Evolutionary conservation across 495 filamentous ascomycete species (phyloP).

Genomic region (Chaetomium tenue): DNA sequence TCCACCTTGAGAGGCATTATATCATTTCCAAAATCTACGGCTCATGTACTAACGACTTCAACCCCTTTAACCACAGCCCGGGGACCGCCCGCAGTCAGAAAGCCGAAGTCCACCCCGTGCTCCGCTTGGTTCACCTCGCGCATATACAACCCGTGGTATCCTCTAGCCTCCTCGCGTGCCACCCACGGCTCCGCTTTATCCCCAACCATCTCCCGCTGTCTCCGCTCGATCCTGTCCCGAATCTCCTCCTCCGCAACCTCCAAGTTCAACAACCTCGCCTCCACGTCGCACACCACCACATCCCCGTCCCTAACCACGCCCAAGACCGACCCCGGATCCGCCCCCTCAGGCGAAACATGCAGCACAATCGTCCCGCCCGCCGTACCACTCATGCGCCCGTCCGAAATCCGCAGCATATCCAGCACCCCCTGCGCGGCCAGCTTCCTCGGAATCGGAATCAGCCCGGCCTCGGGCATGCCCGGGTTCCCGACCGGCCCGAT

Average conservation of each 20-base stretch:
- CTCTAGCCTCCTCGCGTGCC: constrained; percentile 47
- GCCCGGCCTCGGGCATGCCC: constrained; percentile 67
- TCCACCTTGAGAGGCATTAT: no score
- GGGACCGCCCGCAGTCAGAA: constrained; percentile 53
- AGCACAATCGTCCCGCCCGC: constrained; percentile 67
- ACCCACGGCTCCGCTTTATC: constrained; percentile 33
- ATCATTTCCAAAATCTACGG: no score
- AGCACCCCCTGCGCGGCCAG: constrained; percentile 56
- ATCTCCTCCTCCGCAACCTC: constrained; percentile 52
- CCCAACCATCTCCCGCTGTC: constrained; percentile 27
- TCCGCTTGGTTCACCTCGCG: constrained; percentile 63
- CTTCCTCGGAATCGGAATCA: constrained; percentile 64
- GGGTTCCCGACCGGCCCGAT: constrained; percentile 66
- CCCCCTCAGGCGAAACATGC: constrained; percentile 63
- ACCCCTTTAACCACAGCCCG: neutral
- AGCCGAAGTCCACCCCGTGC: constrained; percentile 64
- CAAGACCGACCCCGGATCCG: constrained; percentile 54
- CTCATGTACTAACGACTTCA: no score
- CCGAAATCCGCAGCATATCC: constrained; percentile 66
- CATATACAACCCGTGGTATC: constrained; percentile 65
- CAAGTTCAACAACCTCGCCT: constrained; percentile 44
- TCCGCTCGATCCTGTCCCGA: constrained; percentile 38
- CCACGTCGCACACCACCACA: constrained; percentile 54
- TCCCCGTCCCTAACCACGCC: constrained; percentile 62
- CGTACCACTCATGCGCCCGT: constrained; percentile 68